Base-by-base conservation (phyloP, 2,329 filamentous ascomycete species). In the Daldinia eschscholtzii region DNA sequence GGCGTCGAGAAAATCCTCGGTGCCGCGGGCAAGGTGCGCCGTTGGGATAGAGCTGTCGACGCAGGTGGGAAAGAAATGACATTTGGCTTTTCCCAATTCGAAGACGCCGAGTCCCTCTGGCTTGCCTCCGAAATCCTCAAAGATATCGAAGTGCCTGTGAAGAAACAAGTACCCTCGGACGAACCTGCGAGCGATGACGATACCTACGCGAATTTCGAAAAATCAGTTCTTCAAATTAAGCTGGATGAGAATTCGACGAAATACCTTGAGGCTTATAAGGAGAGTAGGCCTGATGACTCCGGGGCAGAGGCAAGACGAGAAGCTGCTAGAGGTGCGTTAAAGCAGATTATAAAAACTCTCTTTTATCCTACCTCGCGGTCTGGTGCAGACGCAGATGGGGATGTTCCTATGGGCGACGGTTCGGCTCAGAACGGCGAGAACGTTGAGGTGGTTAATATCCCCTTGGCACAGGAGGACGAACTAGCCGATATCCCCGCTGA, bases 71-170 rank as follows among this genome's bases (percentile, higher is more conserved):
- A 95, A 81, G 90, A 90, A 63, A 91, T 91, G 80, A 91, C 91
- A 70, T 98, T 98, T 83, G 96, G 95, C 13, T 98, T 99, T 81
- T 96, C 95, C 67, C 92, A 98, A 80, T 99, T 92, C 80, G 95
- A 97, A 70, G 94, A 98, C 79, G 89, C 91, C 26, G 93, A 97
- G 80, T 95, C 94, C 72, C 85, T 99, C 73, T 90, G 91, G 79
- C 91, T 91, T 50, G 96, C 95, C 48, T 89, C 94, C 62, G 93
- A 97, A 79, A 88, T 97, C 64, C 88, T 98, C 74, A 89, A 90
- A 78, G 91, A 96, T 75, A 85, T 98, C 70, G 86, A 93, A 77
- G 88, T 98, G 56, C 96, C 96, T 33, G 84, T 90, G 44, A 93
- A 93, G 82, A 92, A 90, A 79, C 92, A 95, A 80, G 81, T 83